These are phyloP conservation scores for Verticillium isaacii DNA, from an alignment of 2,329 filamentous ascomycete species.

Conservation along the genomic window DNA sequence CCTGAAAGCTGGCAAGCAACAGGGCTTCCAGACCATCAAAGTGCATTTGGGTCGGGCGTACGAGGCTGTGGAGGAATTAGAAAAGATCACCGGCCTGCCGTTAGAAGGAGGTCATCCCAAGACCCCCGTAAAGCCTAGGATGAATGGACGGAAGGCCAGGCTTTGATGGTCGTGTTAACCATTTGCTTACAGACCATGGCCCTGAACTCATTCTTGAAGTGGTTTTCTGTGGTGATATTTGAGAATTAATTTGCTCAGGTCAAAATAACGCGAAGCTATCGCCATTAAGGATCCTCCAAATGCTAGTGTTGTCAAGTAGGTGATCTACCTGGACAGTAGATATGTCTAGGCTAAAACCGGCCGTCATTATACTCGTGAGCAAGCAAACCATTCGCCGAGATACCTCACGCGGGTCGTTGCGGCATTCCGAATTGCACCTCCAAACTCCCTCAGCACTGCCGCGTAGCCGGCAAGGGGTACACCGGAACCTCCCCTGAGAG, in stretches of 20 bases:
- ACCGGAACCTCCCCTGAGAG: not conserved
- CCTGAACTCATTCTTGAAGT: too few species aligned
- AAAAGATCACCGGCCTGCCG: constrained; percentile 65
- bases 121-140: constrained; percentile 36
- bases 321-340: not conserved
- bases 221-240: too few species aligned
- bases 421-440: not conserved
- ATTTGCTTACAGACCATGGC: too few species aligned
- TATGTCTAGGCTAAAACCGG: not conserved
- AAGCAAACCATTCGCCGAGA: not conserved
- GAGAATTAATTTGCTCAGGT: too few species aligned
- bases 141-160: constrained; percentile 33
- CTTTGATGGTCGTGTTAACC: constrained; percentile 24
- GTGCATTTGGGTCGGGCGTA: constrained; percentile 73
- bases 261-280: not conserved
- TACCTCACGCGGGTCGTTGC: not conserved
- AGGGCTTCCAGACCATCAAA: constrained; percentile 80
- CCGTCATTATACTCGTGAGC: not conserved
- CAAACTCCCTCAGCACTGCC: not conserved
- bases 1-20: constrained; percentile 68
- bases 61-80: constrained; percentile 78
- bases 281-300: not conserved
- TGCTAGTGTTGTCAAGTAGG: not conserved
- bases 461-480: not conserved
- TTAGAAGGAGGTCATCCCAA: constrained; percentile 53